These are phyloP conservation scores for Rhizophora mangle DNA, from an alignment of 345 rosid species.

Conservation along the genomic window DNA sequence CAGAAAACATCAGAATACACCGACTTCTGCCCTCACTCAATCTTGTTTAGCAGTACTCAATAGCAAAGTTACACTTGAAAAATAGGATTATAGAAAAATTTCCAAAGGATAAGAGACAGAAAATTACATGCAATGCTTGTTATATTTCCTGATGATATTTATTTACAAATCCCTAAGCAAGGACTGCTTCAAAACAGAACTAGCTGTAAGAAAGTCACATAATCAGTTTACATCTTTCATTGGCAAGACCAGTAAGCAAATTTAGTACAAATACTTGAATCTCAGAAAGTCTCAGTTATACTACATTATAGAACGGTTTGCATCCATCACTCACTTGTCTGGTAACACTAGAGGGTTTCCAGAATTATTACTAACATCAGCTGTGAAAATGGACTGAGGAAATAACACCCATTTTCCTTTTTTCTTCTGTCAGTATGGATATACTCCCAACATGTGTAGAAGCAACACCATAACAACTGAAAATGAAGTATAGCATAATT, in stretches of 20 bases:
- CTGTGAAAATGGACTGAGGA: slow-evolving; percentile 12
- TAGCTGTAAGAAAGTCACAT: background rate
- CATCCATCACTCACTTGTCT: slow-evolving; percentile 21
- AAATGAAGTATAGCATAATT: slow-evolving; percentile 27
- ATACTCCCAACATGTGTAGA: slow-evolving; percentile 16
- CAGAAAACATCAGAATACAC: too few species aligned
- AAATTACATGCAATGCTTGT: background rate
- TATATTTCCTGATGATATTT: background rate
- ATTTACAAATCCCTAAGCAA: slow-evolving; percentile 12
- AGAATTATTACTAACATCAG: slow-evolving; percentile 13
- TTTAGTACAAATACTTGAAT: slow-evolving; percentile 1
- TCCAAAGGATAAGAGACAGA: background rate
- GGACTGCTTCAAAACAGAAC: background rate
- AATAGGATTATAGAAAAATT: too few species aligned
- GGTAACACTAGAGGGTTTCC: slow-evolving; percentile 16
- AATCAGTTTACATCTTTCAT: background rate
- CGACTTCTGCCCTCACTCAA: too few species aligned
- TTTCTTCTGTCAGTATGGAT: slow-evolving; percentile 24
- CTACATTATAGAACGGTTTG: slow-evolving; percentile 14
- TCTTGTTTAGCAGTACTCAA: too few species aligned
- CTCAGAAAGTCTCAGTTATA: slow-evolving; percentile 15
- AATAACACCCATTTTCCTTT: slow-evolving; percentile 19
- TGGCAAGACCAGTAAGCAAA: background rate
- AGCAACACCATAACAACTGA: slow-evolving; percentile 15
- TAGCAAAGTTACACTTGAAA: too few species aligned